Percentiles rank a stretch among this genome's conserved stretches.
These are phyloP conservation scores for Pyricularia grisea DNA, from an alignment of 2,329 filamentous ascomycete genomes.

Conservation along the genomic window DNA sequence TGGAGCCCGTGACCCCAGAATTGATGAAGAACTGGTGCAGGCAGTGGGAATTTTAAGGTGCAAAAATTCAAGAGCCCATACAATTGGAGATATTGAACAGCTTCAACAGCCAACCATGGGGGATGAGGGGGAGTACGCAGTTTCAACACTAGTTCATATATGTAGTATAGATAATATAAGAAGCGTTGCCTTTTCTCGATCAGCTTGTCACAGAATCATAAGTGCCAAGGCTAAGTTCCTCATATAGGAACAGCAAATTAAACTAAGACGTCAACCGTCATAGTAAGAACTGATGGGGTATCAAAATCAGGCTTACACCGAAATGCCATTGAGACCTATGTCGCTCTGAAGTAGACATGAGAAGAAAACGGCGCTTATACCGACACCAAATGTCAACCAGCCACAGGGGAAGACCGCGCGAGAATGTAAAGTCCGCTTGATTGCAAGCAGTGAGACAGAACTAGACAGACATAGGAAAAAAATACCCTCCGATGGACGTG, in stretches of 20 bases:
- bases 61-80: not conserved
- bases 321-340: not conserved
- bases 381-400: not conserved
- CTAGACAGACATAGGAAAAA: not conserved
- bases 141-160: not conserved
- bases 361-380: not conserved
- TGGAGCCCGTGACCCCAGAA: conserved; percentile 29
- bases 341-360: not conserved
- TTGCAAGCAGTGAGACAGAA: not conserved
- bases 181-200: not conserved
- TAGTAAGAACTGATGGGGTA: not conserved
- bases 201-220: not conserved
- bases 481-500: not conserved
- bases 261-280: not conserved
- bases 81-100: not conserved
- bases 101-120: too few relatives aligned
- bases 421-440: not conserved
- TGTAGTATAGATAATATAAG: not conserved
- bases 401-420: not conserved
- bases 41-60: conserved; percentile 28
- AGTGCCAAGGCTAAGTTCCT: not conserved
- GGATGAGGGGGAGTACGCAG: not conserved
- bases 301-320: not conserved
- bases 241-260: not conserved
- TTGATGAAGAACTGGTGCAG: conserved; percentile 38